Conservation (phyloP, 768 basidiomycete genomes). For the Gloeopeniophorella convolvens region DNA sequence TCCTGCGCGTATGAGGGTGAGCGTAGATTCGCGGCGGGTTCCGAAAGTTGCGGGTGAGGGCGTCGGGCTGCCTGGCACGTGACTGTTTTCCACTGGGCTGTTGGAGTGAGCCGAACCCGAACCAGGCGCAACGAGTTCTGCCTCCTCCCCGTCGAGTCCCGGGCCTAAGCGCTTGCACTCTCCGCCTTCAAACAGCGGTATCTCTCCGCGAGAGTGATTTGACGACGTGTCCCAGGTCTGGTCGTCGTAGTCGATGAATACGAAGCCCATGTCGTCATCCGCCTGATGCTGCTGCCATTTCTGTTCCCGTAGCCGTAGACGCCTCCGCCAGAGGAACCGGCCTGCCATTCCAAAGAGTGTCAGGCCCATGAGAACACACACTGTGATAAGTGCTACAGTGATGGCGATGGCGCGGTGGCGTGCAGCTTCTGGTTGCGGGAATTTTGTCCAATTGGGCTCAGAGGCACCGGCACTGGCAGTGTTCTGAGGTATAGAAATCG, state of each 20-base stretch:
- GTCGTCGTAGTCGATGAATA: conserved; percentile 15
- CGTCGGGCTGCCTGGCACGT: not conserved
- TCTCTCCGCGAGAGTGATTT: not conserved
- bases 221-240: conserved; percentile 3
- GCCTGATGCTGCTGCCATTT: not conserved
- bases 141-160: not conserved
- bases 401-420: not conserved
- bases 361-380: conserved; percentile 9
- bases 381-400: conserved; percentile 4
- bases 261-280: conserved; percentile 10
- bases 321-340: not conserved
- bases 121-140: not conserved
- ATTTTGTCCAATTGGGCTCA: not conserved
- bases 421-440: conserved; percentile 1
- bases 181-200: not conserved
- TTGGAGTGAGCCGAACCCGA: not conserved
- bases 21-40: not conserved
- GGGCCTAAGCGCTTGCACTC: not conserved
- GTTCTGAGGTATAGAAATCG: not conserved
- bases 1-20: not conserved
- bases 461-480: not conserved
- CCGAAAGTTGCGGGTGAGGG: not conserved
- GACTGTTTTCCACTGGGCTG: not conserved
- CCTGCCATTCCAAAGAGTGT: not conserved
- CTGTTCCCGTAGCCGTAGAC: not conserved